Evolutionary conservation across 2,329 filamentous ascomycete species (phyloP), one percentile per base, ranked within the genome.

Genomic region (Magnaporthiopsis poae): DNA sequence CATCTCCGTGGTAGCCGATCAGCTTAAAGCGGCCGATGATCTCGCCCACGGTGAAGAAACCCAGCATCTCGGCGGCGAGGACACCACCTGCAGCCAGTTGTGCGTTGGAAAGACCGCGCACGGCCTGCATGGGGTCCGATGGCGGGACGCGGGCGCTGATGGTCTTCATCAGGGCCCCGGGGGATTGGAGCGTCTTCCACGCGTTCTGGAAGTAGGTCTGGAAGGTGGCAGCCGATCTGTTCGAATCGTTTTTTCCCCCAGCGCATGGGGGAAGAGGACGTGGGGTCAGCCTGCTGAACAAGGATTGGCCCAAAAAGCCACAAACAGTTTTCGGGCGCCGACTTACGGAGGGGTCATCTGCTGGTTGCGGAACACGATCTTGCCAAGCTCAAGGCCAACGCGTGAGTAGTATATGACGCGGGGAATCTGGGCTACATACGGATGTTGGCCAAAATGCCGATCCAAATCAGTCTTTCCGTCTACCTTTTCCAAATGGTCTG

Each of bases 41-140:
- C 85, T 98, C 93, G 71, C 95, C 95, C 66, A 98, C 87, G 69
- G 93, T 96, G 86, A 98, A 99, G 86, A 99, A 99, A 69, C 95
- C 95, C 71, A 99, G 80, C 64, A 92, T 85, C 82, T 99, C 94
- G 67, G 93, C 93, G 63, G 84, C 80, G 69, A 97, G 82, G 68
- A 99, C 90, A 72, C 90, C 91, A 68, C 85, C 89, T 66, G 89
- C 80, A 66, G 85, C 84, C 72, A 94, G 77, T 79, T 96, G 89
- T 72, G 87, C 83, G 71, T 80, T 82, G 78, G 86, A 89, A 74
- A 95, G 73, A 80, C 87, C 90, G 76, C 90, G 87, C 74, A 90
- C 75, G 71, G 77, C 77, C 73, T 80, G 74, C 65, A 77, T 62
- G 13, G 64, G 56, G 64, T 61, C 46, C 56, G 52, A 56, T 52